Conservation (phyloP, 108 stramenopile species). For the Schizochytrium sp. region DNA sequence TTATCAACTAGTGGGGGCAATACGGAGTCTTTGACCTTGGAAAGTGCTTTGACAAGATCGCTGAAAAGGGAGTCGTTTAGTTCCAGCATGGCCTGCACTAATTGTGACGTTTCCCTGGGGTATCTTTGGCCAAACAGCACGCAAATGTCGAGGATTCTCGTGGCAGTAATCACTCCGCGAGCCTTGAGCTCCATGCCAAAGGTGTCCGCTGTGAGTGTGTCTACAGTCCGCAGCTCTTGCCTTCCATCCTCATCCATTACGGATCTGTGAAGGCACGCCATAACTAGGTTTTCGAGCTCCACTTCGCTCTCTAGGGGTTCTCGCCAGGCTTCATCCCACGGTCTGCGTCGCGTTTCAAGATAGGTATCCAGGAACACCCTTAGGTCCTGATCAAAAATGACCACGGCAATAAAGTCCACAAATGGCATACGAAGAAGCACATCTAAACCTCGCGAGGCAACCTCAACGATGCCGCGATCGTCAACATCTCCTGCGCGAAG, state of each 20-base stretch:
- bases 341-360: background rate
- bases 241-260: background rate
- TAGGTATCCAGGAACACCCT: background rate
- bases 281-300: background rate
- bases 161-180: background rate
- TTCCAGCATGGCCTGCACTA: background rate
- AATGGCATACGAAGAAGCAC: background rate
- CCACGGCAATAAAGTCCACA: background rate
- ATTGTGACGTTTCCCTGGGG: background rate
- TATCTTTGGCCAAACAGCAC: slow-evolving; percentile 15
- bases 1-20: background rate
- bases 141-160: slow-evolving; percentile 53
- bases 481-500: background rate
- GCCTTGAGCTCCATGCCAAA: slow-evolving; percentile 30
- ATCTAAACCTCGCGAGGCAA: background rate
- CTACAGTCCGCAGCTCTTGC: background rate
- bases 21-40: background rate
- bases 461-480: slow-evolving; percentile 34
- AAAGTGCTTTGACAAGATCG: background rate
- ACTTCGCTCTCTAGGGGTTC: background rate
- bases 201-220: background rate
- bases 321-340: slow-evolving; percentile 12
- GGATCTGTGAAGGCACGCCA: background rate
- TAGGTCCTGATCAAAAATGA: slow-evolving; percentile 2
- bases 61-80: background rate